These are phyloP conservation scores for Saccharum spontaneum DNA, from an alignment of 176 grass and related monocot species.

Conservation along the genomic window DNA sequence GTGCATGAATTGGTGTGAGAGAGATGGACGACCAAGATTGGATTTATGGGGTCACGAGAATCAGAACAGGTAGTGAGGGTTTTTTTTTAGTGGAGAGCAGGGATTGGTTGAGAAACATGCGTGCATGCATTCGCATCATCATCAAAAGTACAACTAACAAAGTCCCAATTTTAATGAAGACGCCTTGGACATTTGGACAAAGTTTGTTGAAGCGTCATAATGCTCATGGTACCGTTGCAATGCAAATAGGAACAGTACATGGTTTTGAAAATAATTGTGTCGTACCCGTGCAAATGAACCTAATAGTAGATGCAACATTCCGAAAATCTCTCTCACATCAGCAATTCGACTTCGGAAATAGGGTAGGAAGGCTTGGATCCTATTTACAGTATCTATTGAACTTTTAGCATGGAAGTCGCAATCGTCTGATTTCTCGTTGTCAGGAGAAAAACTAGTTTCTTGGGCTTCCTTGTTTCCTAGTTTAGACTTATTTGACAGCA, in stretches of 20 bases:
- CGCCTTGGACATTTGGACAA: neutral
- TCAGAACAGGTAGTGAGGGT: neutral
- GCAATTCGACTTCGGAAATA: neutral
- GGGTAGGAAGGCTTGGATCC: no score
- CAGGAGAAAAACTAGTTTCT: no score
- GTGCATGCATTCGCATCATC: neutral
- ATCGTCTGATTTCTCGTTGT: no score
- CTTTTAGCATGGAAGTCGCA: no score
- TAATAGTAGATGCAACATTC: no score
- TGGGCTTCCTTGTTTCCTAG: no score
- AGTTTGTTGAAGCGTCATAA: conserved; percentile 5
- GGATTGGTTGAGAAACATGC: neutral
- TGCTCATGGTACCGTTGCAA: neutral
- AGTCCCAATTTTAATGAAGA: neutral
- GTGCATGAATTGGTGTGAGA: conserved; percentile 15
- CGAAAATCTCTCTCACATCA: neutral
- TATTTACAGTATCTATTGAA: no score
- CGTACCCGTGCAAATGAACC: no score
- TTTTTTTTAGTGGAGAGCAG: neutral
- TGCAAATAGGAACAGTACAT: neutral
- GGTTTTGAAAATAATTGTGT: neutral
- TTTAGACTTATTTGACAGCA: no score
- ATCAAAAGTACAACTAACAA: conserved; percentile 20
- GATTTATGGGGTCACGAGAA: conserved; percentile 33
- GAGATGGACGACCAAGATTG: neutral